These are phyloP conservation scores for Aspergillus amoenus DNA, from an alignment of 2,329 filamentous ascomycete genomes.

Conservation along the genomic window DNA sequence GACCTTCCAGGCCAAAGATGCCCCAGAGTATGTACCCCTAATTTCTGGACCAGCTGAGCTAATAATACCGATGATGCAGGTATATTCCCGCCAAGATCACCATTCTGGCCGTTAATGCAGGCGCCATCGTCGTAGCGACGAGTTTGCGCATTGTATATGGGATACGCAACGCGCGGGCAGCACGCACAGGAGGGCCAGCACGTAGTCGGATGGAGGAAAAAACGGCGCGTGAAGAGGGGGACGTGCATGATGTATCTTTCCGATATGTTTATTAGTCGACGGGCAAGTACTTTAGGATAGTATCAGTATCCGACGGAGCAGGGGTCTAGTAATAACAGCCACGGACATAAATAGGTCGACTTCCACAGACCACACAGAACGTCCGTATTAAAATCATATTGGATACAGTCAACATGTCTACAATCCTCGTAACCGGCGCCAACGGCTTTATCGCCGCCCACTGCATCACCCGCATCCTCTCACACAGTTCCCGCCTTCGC, in stretches of 20 bases:
- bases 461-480: no score
- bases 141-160: constrained; percentile 26
- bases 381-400: no score
- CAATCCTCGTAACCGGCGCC: no score
- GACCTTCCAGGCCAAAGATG: constrained; percentile 45
- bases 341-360: no score
- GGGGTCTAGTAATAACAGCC: no score
- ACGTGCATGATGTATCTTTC: constrained; percentile 17
- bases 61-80: constrained; percentile 10
- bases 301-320: no score
- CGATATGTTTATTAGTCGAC: constrained; percentile 29
- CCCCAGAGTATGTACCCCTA: constrained; percentile 42
- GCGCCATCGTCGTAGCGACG: constrained; percentile 27
- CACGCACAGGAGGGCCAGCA: constrained; percentile 21
- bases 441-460: no score
- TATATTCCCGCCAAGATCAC: constrained; percentile 41
- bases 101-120: constrained; percentile 35
- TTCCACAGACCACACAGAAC: no score
- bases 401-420: no score
- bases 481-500: no score
- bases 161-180: constrained; percentile 24
- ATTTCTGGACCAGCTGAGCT: no score
- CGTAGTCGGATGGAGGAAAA: constrained; percentile 20
- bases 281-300: background rate
- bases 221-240: constrained; percentile 16